Evolutionary conservation across 208 protist species (phyloP).

Genomic region (Leptomonas seymouri): DNA sequence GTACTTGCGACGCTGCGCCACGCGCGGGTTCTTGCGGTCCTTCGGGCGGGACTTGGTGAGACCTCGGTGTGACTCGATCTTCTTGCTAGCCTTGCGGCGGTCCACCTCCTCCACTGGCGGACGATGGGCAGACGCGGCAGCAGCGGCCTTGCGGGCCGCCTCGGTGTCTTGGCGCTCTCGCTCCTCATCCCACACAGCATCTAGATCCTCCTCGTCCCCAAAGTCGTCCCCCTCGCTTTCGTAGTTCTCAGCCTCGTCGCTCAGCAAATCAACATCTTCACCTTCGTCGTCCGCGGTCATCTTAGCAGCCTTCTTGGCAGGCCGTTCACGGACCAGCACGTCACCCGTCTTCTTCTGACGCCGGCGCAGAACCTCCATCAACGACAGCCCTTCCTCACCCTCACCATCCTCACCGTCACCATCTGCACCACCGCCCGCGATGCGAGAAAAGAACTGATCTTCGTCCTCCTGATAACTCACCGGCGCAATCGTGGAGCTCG

Average conservation of each 20-base stretch:
- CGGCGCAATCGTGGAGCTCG: slow-evolving; percentile 49
- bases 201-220: slow-evolving; percentile 45
- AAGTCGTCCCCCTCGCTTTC: slow-evolving; percentile 28
- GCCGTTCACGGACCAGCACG: slow-evolving; percentile 31
- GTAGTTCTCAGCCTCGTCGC: slow-evolving; percentile 35
- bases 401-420: slow-evolving; percentile 34
- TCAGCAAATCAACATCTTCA: slow-evolving; percentile 30
- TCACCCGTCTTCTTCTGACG: slow-evolving; percentile 47
- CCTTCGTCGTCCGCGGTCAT: slow-evolving; percentile 22
- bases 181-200: slow-evolving; percentile 75
- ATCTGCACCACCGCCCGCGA: slow-evolving; percentile 42
- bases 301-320: slow-evolving; percentile 23
- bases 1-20: slow-evolving; percentile 89
- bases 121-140: slow-evolving; percentile 13
- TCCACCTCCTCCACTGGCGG: slow-evolving; percentile 62
- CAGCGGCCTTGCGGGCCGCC: slow-evolving; percentile 24
- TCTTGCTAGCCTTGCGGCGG: slow-evolving; percentile 81
- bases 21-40: slow-evolving; percentile 90
- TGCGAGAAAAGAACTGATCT: slow-evolving; percentile 90
- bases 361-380: slow-evolving; percentile 78
- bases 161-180: slow-evolving; percentile 40
- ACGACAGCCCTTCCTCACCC: slow-evolving; percentile 65
- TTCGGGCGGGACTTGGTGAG: slow-evolving; percentile 89
- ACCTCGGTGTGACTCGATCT: slow-evolving; percentile 89
- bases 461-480: slow-evolving; percentile 89